Percentiles rank a stretch among this genome's conserved stretches.
These are phyloP conservation scores for Russula abietina DNA, from an alignment of 768 basidiomycete species.

Conservation along the genomic window DNA sequence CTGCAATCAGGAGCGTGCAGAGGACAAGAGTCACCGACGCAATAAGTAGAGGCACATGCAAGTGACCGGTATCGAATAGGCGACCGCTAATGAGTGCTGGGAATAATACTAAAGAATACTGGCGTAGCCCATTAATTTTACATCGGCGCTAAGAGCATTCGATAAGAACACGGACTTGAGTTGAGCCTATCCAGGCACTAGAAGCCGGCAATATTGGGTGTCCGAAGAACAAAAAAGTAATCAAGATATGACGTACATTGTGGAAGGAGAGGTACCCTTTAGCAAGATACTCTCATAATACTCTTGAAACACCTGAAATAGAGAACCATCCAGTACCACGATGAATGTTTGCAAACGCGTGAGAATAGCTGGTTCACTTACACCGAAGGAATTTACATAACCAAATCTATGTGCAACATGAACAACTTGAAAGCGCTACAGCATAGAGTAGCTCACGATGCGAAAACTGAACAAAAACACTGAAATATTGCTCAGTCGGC, in stretches of 20 bases:
- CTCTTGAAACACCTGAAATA: conserved; percentile 57
- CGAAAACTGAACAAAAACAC: conserved; percentile 36
- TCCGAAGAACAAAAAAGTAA: neutral
- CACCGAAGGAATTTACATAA: conserved; percentile 71
- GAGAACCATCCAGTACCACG: neutral
- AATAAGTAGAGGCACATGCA: conserved; percentile 43
- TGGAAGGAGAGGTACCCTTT: conserved; percentile 46
- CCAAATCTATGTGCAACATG: conserved; percentile 43
- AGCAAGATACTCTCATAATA: conserved; percentile 59
- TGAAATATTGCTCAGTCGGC: conserved; percentile 4
- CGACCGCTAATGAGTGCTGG: conserved; percentile 61
- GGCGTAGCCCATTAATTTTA: neutral
- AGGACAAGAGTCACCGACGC: conserved; percentile 47
- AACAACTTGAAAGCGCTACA: neutral
- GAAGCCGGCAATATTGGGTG: neutral
- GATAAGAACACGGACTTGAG: conserved; percentile 42
- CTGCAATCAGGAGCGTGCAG: conserved; percentile 58
- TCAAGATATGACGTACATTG: conserved; percentile 41
- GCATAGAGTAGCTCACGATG: conserved; percentile 34
- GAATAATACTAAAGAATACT: conserved; percentile 60
- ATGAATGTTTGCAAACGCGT: neutral
- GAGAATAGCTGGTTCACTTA: conserved; percentile 32
- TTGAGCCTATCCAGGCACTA: conserved; percentile 77
- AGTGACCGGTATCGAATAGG: conserved; percentile 68
- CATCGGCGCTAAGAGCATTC: neutral